Evolutionary conservation across 331 rosid genomes (phyloP).

Genomic region (Phaseolus coccineus): DNA sequence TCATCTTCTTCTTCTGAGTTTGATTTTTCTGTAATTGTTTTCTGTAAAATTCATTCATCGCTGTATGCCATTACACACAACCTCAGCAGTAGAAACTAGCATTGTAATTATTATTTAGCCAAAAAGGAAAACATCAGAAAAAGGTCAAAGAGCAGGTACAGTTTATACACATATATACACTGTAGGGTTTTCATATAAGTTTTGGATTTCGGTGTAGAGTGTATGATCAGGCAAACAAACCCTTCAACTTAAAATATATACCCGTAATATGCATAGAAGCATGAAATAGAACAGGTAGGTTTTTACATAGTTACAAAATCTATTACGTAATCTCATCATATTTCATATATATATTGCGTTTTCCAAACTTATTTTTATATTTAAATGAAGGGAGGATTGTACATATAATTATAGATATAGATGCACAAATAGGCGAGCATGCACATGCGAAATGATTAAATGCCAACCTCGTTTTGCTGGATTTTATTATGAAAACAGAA

Average conservation of each 20-base stretch:
- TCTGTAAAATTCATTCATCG: neutral
- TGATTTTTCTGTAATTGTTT: neutral
- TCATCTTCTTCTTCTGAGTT: neutral
- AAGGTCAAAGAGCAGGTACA: neutral
- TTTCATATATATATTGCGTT: constrained; percentile 3
- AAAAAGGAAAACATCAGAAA: neutral
- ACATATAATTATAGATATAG: constrained; percentile 31
- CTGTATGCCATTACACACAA: neutral
- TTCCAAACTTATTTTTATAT: constrained; percentile 23
- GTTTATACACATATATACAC: neutral
- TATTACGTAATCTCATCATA: neutral
- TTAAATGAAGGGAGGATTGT: constrained; percentile 28
- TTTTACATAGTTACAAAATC: neutral
- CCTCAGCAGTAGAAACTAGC: constrained; percentile 10
- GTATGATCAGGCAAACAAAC: neutral
- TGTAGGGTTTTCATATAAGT: neutral
- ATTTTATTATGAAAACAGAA: constrained; percentile 32
- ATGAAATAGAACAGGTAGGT: neutral
- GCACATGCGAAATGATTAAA: constrained; percentile 65
- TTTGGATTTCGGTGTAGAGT: neutral
- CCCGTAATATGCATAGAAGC: neutral
- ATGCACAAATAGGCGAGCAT: constrained; percentile 51
- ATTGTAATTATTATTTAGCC: constrained; percentile 1
- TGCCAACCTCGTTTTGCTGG: constrained; percentile 63
- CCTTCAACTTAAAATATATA: neutral